Evolutionary conservation across 768 basidiomycete genomes (phyloP).

Genomic region (Russula virescens): DNA sequence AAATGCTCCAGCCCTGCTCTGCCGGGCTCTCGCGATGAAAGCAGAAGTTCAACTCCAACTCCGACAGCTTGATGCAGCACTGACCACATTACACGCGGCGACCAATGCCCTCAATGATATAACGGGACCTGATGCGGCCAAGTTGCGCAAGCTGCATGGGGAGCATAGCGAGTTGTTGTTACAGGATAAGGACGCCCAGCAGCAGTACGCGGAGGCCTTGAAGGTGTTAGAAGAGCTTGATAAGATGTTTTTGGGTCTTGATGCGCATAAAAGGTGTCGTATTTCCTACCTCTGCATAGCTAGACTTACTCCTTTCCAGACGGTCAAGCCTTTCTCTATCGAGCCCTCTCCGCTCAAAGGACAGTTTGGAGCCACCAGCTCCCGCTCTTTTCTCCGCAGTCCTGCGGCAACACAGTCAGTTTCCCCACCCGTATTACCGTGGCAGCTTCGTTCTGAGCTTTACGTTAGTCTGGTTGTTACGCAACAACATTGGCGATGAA

Average conservation of each 20-base stretch:
- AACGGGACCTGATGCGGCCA: conserved; percentile 51
- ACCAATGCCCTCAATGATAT: conserved; percentile 42
- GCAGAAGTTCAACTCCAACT: conserved; percentile 68
- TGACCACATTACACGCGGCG: conserved; percentile 47
- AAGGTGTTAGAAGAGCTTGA: conserved; percentile 59
- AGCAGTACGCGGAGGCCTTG: conserved; percentile 51
- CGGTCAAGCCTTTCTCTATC: conserved; percentile 18
- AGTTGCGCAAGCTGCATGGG: conserved; percentile 51
- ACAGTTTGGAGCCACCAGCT: conserved; percentile 43
- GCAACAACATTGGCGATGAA: conserved; percentile 48
- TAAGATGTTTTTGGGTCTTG: conserved; percentile 45
- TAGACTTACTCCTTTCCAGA: conserved; percentile 7
- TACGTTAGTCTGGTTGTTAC: conserved; percentile 56
- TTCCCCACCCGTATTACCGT: not conserved
- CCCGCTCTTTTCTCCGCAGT: conserved; percentile 58
- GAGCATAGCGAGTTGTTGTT: conserved; percentile 43
- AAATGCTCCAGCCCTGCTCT: conserved; percentile 56
- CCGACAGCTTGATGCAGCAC: conserved; percentile 52
- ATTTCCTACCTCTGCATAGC: conserved; percentile 28
- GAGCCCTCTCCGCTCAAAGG: not conserved
- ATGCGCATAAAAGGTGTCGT: conserved; percentile 40
- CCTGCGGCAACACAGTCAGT: conserved; percentile 62
- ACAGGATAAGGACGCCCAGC: conserved; percentile 42
- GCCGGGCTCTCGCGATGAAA: conserved; percentile 59
- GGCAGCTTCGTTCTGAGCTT: conserved; percentile 10